Conservation (phyloP, 2,329 filamentous ascomycete genomes). For the Exophiala sp. region DNA sequence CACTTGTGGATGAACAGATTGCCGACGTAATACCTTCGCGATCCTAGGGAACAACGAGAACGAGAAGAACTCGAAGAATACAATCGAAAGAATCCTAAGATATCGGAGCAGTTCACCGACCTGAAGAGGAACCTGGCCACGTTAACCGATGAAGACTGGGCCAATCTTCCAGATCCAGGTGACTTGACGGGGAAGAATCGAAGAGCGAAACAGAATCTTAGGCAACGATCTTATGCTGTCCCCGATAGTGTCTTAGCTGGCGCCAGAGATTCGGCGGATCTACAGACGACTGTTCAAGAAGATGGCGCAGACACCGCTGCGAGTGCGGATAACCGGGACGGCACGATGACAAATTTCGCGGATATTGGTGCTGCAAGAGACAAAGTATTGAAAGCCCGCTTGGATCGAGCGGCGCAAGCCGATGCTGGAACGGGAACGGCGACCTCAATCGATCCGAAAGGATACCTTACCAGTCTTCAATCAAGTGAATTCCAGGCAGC, state of each 20-base stretch:
- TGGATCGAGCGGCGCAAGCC: conserved; percentile 80
- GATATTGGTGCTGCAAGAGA: conserved; percentile 94
- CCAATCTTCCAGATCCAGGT: conserved; percentile 88
- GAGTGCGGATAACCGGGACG: conserved; percentile 58
- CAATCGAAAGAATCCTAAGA: conserved; percentile 96
- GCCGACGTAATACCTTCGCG: conserved; percentile 64
- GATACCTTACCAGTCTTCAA: conserved; percentile 88
- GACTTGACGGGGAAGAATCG: conserved; percentile 94
- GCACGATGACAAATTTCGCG: conserved; percentile 96
- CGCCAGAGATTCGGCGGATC: conserved; percentile 72
- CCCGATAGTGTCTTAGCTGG: conserved; percentile 92
- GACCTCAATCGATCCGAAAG: conserved; percentile 89
- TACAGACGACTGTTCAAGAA: conserved; percentile 84
- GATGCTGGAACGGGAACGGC: conserved; percentile 72
- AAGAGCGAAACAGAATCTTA: conserved; percentile 74
- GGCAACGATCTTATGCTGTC: conserved; percentile 89
- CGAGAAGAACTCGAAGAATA: conserved; percentile 88
- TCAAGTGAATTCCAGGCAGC: conserved; percentile 75
- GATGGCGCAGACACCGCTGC: conserved; percentile 59
- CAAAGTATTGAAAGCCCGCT: conserved; percentile 88
- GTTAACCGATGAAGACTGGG: conserved; percentile 95
- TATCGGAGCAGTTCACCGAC: conserved; percentile 95
- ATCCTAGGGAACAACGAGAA: conserved; percentile 85
- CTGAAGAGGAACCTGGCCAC: conserved; percentile 84
- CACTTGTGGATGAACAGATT: conserved; percentile 68